These are phyloP conservation scores for Syzygium aqueum DNA, from an alignment of 345 rosid species.

Conservation along the genomic window DNA sequence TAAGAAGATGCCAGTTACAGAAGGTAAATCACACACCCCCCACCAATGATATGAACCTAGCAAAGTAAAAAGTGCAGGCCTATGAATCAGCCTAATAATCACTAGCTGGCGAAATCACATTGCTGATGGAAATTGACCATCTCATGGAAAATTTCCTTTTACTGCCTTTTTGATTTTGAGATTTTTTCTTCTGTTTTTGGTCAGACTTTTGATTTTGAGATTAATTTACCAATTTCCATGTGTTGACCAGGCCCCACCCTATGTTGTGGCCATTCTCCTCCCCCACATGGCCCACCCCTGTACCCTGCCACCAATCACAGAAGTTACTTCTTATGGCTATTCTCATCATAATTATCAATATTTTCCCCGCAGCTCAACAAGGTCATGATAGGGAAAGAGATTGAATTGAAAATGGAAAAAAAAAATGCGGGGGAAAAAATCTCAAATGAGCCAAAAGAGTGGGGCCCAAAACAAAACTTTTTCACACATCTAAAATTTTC, in stretches of 20 bases:
- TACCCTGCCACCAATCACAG: not conserved
- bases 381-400: not conserved
- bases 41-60: not conserved
- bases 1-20: not conserved
- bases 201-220: not conserved
- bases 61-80: not conserved
- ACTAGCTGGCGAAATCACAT: not conserved
- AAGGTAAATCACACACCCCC: not conserved
- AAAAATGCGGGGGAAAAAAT: not conserved
- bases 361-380: not conserved
- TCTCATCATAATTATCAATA: not conserved
- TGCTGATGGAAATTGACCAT: not conserved
- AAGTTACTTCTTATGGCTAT: not conserved
- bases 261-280: not conserved
- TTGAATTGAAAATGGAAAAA: not conserved
- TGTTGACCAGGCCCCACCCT: not conserved
- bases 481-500: conserved; percentile 1
- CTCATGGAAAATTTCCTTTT: not conserved
- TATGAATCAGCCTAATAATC: not conserved
- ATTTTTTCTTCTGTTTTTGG: too few relatives aligned
- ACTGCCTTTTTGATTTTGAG: not conserved
- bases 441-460: not conserved
- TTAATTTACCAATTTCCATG: not conserved
- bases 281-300: not conserved
- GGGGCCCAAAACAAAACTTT: not conserved